Evolutionary conservation across 495 filamentous ascomycete genomes (phyloP).

Genomic region (Penicillium waksmanii): DNA sequence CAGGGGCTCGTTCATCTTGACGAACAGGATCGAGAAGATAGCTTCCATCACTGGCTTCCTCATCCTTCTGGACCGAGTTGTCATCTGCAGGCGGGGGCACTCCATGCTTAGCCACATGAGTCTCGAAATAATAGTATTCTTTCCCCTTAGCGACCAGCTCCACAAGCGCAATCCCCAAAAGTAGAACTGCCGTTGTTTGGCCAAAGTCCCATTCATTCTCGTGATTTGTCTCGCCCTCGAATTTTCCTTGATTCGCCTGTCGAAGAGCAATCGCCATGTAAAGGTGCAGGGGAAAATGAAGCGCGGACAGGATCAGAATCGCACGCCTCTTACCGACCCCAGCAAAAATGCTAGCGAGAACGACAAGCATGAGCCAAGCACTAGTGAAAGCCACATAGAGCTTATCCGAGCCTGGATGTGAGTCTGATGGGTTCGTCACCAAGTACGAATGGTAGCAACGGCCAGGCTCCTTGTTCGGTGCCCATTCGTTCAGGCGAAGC

Average conservation of each 20-base stretch:
- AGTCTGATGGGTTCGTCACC: conserved; percentile 19
- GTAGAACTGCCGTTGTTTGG: conserved; percentile 39
- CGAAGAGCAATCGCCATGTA: conserved; percentile 42
- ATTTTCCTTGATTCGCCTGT: conserved; percentile 32
- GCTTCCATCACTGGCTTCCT: neutral
- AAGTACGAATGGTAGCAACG: conserved; percentile 34
- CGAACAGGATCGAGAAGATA: neutral
- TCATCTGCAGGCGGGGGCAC: conserved; percentile 1
- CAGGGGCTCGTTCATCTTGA: too few species aligned
- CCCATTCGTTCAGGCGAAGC: conserved; percentile 34
- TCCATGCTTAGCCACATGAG: conserved; percentile 15
- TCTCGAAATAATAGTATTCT: conserved; percentile 36
- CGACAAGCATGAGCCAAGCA: conserved; percentile 33
- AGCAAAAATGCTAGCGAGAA: conserved; percentile 32
- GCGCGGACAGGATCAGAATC: conserved; percentile 27
- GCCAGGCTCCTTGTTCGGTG: conserved; percentile 24
- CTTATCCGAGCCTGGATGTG: conserved; percentile 32
- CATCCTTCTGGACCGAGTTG: neutral
- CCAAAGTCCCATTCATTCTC: conserved; percentile 45
- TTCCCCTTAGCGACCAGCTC: conserved; percentile 30
- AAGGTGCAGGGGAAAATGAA: conserved; percentile 41
- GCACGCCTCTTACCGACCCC: conserved; percentile 25
- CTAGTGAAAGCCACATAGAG: conserved; percentile 35
- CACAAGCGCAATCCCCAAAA: conserved; percentile 32
- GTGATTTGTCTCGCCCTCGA: conserved; percentile 30